Percentiles rank a stretch among this genome's conserved stretches.
Conservation (phyloP, 2,329 filamentous ascomycete species). For the Aschersonia sp. region DNA sequence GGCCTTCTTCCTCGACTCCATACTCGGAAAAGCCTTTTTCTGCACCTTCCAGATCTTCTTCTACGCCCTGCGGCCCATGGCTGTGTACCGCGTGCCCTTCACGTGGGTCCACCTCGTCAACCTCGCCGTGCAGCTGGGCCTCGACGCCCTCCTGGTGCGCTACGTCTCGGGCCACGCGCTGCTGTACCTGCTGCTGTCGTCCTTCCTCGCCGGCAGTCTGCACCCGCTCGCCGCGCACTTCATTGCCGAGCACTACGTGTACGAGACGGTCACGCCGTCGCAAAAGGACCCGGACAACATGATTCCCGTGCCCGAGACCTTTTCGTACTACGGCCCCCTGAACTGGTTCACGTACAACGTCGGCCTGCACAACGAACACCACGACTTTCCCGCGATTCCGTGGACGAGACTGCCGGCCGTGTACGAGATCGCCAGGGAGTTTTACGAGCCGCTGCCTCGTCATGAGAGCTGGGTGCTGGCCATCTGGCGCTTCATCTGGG, state of each 20-base stretch:
- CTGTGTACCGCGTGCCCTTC: slow-evolving; percentile 78
- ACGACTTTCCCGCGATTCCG: slow-evolving; percentile 93
- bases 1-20: slow-evolving; percentile 83
- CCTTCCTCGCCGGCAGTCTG: slow-evolving; percentile 83
- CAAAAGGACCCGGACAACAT: slow-evolving; percentile 42
- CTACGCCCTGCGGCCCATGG: slow-evolving; percentile 92
- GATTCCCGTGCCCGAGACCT: slow-evolving; percentile 76
- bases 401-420: slow-evolving; percentile 78
- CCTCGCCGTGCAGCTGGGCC: slow-evolving; percentile 58
- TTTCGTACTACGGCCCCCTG: slow-evolving; percentile 86
- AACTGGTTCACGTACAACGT: slow-evolving; percentile 96
- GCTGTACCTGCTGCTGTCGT: slow-evolving; percentile 74
- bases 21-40: slow-evolving; percentile 96
- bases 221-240: slow-evolving; percentile 96
- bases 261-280: slow-evolving; percentile 43
- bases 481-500: slow-evolving; percentile 90
- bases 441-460: slow-evolving; percentile 74
- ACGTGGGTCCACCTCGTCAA: slow-evolving; percentile 78
- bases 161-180: slow-evolving; percentile 49
- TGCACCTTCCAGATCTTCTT: slow-evolving; percentile 98
- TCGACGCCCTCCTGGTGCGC: slow-evolving; percentile 58
- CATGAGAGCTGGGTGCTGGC: slow-evolving; percentile 88
- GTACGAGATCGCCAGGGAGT: slow-evolving; percentile 71
- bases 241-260: slow-evolving; percentile 94
- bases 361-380: slow-evolving; percentile 94